Evolutionary conservation across 73 alveolate genomes (phyloP), one percentile per base, ranked within the genome.

Genomic region (Tetrahymena borealis): DNA sequence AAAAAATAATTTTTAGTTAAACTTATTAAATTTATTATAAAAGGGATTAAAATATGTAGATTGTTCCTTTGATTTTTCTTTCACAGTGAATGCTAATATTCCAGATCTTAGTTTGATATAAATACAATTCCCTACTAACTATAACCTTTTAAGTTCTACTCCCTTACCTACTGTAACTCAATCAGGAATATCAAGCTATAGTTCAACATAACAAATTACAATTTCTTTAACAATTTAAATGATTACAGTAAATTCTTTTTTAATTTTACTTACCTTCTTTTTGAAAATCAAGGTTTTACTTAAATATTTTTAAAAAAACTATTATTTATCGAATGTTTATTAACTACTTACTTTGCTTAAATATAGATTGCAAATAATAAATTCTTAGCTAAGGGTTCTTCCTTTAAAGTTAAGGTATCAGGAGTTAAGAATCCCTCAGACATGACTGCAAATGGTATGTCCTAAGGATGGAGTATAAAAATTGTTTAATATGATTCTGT

Each of bases 361-460:
- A 60, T 24, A 60, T 4, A 60, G 85, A 60, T 60, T 1, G 0
- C 85, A 18, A 60, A 60, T 6, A 60, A 60, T 79, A 6, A 38
- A 79, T 41, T 16, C 9, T 39, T 93, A 15, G 32, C 90, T 4
- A 90, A 40, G 33, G 90, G 91, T 2, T 40, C 60, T 93, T 36
- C 91, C 4, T 85, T 93, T 93, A 32, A 20, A 79, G 93, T 93
- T 10, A 37, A 32, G 16, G 95, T 92, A 15, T 85, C 78, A 43
- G 90, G 93, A 31, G 95, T 93, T 11, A 79, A 93, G 40, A 93
- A 93, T 93, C 91, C 95, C 11, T 31, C 40, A 39, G 35, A 39
- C 15, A 85, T 33, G 38, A 39, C 91, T 16, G 93, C 95, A 12
- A 60, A 42, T 28, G 95, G 95, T 60, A 32, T 60, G 28, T 60